Base-by-base conservation (phyloP, 306 rosid genomes). In the Vachellia collinsii region DNA sequence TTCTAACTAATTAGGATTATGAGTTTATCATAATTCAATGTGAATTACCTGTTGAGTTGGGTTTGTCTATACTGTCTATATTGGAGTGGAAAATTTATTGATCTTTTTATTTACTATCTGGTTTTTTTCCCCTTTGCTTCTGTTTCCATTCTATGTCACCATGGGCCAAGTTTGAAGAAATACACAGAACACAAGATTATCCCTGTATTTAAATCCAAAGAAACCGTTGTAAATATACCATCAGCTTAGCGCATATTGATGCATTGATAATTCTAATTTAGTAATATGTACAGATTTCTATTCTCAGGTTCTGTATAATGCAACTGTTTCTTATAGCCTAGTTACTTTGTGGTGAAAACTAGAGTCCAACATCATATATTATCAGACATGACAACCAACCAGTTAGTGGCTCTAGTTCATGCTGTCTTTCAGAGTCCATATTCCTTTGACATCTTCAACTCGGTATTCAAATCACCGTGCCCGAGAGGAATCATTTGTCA, bases 81-180 rank as follows among this genome's bases (percentile, higher is more conserved):
- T 47, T 47, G 11, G 8, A 25, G 39, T 25, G 37, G 14, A 58
- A 11, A 58, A 22, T 23, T 22, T 22, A 22, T 58, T 58, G 65
- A 58, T 23, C 34, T 58, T 58, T 22, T 22, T 47, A 58, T 23
- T 23, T 10, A 10, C 6, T 4, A 11, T 61, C 14, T 58, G 4
- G 37, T 11, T 20, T 58, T 9, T 8, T 10, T 9, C 9, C 3
- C 36, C 36, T 11, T 58, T 11, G 65, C 23, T 59, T 59, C 38
- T 23, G 25, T 47, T 47, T 17, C 51, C 51, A 12, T 12, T 47
- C 51, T 12, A 47, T 47, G 44, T 41, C 62, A n/a, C 11, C 23
- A 54, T 58, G 19, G 50, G 14, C 50, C 48, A 22, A 29, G 47
- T 59, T 29, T 54, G 39, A 70, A 79, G 46, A 71, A 70, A 42